Evolutionary conservation across 371 early-diverging fungal species (phyloP), one percentile per base, ranked within the genome.

Genomic region (Apophysomyces ossiformis): DNA sequence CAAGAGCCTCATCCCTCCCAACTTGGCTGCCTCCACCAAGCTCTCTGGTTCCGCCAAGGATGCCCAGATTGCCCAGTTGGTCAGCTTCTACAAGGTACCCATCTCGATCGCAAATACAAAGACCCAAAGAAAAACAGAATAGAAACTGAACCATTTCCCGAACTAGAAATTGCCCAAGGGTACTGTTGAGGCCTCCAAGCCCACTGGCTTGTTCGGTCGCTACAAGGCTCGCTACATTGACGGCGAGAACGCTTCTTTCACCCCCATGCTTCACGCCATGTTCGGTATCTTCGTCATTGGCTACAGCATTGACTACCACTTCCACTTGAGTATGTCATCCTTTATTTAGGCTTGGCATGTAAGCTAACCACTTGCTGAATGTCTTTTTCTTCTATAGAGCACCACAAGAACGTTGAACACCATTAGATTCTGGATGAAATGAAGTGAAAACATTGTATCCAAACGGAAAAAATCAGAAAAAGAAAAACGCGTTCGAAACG

Each of bases 331-430:
- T 87, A 87, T 74, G 83, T 80, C 32, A 26, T 26, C 32, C 0
- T 32, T 45, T 54, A 36, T 21, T n/a, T 47, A 26, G 32, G 4
- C 15, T 54, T 21, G 41, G 1, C 11, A 41, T 13, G 13, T 37
- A 18, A 41, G 39, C 36, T 46, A 37, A 37, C 26, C 37, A 46
- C 68, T 61, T 32, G 38, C 44, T 63, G 54, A 41, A 32, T 38
- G 21, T n/a, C 59, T 41, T 50, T 60, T 54, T 16, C 60, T 47
- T 50, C 44, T 50, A 43, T 71, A 87, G 87, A 87, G 83, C 87
- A 87, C 82, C 87, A 87, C 85, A 87, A 87, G 87, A 87, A 85
- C 74, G 87, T 83, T 67, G 86, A 85, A 67, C 87, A 87, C 78
- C 87, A 87, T 71, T 87, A 87, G 68, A 71, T 54, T 21, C 54